Conservation (phyloP, 805 yeast species). For the Pichia cephalocereana region DNA sequence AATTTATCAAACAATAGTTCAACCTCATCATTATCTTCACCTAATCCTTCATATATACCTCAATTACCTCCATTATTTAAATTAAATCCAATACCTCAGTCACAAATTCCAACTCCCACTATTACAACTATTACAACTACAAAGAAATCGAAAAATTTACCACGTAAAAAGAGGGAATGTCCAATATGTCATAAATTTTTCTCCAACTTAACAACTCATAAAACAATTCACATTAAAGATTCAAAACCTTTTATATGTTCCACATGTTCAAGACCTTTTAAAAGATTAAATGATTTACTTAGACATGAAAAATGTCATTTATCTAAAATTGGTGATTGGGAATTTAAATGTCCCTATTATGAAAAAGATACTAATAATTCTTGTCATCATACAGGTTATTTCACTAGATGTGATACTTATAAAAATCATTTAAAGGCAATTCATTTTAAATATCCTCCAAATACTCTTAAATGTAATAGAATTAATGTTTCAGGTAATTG, state of each 20-base stretch:
- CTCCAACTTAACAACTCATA: constrained; percentile 77
- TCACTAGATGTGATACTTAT: constrained; percentile 84
- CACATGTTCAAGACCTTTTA: constrained; percentile 76
- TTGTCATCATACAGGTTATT: constrained; percentile 80
- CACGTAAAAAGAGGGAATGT: constrained; percentile 29
- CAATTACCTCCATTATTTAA: neutral
- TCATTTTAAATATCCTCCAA: constrained; percentile 82
- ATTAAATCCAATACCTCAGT: neutral
- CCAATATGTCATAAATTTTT: constrained; percentile 39
- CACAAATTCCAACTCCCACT: neutral
- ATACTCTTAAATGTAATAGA: constrained; percentile 75
- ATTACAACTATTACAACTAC: neutral
- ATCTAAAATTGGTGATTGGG: constrained; percentile 60
- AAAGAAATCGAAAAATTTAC: constrained; percentile 3
- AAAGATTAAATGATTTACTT: constrained; percentile 76
- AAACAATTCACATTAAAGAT: constrained; percentile 67
- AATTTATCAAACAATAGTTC: neutral
- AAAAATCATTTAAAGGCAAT: constrained; percentile 86
- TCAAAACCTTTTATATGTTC: constrained; percentile 72
- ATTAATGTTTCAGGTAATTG: constrained; percentile 62
- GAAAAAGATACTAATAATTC: constrained; percentile 7
- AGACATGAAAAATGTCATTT: constrained; percentile 83
- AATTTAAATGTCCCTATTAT: constrained; percentile 73
- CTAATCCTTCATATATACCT: too few species aligned
- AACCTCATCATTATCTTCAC: too few species aligned